Conservation (phyloP, 371 early-diverging fungal genomes). For the Mortierella sp. region DNA sequence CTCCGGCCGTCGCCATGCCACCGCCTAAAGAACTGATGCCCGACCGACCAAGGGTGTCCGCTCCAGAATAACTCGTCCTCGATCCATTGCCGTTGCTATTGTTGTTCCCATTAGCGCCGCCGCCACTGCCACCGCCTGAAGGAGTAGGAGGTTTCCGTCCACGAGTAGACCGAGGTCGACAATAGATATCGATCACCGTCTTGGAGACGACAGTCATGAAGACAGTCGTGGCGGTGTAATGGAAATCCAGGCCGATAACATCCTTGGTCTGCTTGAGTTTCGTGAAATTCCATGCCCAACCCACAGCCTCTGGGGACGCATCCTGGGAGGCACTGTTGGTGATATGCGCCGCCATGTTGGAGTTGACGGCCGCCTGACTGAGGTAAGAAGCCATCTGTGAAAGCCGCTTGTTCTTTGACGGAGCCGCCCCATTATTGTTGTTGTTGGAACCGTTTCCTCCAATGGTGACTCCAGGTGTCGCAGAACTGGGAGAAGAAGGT, state of each 20-base stretch:
- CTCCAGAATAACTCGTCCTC: neutral
- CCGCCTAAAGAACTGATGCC: conserved; percentile 11
- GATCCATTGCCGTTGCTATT: neutral
- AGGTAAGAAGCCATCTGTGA: conserved; percentile 49
- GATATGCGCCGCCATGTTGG: conserved; percentile 28
- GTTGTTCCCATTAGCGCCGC: neutral
- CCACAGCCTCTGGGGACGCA: conserved; percentile 34
- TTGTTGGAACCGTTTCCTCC: neutral
- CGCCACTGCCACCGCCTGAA: neutral
- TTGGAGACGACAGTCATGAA: conserved; percentile 55
- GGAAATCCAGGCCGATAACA: conserved; percentile 48
- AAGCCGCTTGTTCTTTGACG: conserved; percentile 33
- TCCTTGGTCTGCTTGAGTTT: conserved; percentile 55
- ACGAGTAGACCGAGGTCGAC: conserved; percentile 29
- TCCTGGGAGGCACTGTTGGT: conserved; percentile 25
- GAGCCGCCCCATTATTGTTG: neutral
- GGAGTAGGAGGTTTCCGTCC: conserved; percentile 23
- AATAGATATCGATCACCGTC: conserved; percentile 49
- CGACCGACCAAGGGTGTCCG: conserved; percentile 21
- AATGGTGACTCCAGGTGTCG: neutral
- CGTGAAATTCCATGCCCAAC: conserved; percentile 49
- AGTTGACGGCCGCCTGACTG: conserved; percentile 42
- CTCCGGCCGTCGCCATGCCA: conserved; percentile 15
- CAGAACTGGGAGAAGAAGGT: conserved; percentile 22
- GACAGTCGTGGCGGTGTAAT: conserved; percentile 43